These are phyloP conservation scores for Aristolochia californica DNA, from an alignment of 164 flowering plant genomes.

Conservation along the genomic window DNA sequence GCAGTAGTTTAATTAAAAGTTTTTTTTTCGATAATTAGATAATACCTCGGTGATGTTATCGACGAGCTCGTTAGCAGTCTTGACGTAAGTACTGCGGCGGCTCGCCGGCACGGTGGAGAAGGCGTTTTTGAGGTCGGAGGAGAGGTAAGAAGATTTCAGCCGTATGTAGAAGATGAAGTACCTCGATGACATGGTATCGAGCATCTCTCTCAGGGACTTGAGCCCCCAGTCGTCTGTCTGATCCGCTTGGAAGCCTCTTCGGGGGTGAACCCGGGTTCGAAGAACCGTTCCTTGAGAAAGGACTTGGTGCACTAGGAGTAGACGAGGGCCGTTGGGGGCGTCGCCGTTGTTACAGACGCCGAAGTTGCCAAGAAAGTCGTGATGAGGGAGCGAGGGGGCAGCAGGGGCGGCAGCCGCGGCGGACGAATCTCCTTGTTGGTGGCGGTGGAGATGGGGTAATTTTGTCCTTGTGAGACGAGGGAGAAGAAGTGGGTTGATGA, in stretches of 20 bases:
- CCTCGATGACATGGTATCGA: constrained; percentile 81
- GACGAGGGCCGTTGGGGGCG: constrained; percentile 32
- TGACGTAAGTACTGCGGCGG: constrained; percentile 35
- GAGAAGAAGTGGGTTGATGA: neutral
- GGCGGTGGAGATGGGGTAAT: neutral
- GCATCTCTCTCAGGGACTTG: constrained; percentile 63
- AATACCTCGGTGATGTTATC: constrained; percentile 78
- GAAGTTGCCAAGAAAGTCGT: constrained; percentile 29
- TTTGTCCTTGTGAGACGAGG: neutral
- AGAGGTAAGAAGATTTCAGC: constrained; percentile 52
- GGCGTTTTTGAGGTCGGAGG: constrained; percentile 60
- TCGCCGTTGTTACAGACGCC: constrained; percentile 18
- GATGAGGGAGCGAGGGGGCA: constrained; percentile 21
- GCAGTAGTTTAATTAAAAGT: neutral
- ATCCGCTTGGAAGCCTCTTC: constrained; percentile 78
- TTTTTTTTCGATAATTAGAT: neutral
- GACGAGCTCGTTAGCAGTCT: constrained; percentile 61
- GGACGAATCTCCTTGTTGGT: neutral
- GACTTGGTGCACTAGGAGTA: constrained; percentile 82
- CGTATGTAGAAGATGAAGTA: constrained; percentile 69
- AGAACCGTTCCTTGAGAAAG: constrained; percentile 43
- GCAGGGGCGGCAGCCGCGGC: neutral
- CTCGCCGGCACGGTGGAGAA: constrained; percentile 40
- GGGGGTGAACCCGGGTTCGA: constrained; percentile 69
- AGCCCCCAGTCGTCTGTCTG: constrained; percentile 68